phyloP scores from a whole-genome alignment of 2,329 filamentous ascomycete species.

The Pseudogymnoascus sp. region DNA sequence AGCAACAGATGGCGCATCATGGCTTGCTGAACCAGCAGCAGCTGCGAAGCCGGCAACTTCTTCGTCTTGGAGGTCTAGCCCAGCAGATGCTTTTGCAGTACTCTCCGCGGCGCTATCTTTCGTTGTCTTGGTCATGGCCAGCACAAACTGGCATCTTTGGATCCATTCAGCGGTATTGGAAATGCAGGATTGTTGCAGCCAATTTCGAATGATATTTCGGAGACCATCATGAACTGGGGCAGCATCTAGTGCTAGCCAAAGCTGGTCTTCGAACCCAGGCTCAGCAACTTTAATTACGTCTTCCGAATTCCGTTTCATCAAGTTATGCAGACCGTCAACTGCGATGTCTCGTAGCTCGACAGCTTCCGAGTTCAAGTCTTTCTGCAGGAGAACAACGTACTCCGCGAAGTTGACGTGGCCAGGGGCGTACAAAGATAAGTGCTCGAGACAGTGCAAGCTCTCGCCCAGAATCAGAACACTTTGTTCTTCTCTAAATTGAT shows the following conservation, averaged over 20 bases:
- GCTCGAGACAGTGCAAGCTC: constrained; percentile 75
- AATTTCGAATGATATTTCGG: constrained; percentile 82
- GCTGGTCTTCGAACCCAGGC: constrained; percentile 73
- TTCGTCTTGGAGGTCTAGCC: constrained; percentile 84
- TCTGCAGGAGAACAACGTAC: constrained; percentile 77
- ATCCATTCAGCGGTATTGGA: constrained; percentile 78
- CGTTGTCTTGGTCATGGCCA: constrained; percentile 76
- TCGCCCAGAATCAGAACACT: constrained; percentile 63
- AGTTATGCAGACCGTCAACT: constrained; percentile 79
- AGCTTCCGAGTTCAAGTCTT: constrained; percentile 61
- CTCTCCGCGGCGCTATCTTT: constrained; percentile 40
- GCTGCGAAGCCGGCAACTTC: constrained; percentile 92
- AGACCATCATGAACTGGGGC: constrained; percentile 68
- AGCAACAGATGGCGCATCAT: constrained; percentile 44
- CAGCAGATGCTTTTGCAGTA: constrained; percentile 40
- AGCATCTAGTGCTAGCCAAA: constrained; percentile 83
- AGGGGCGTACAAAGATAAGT: constrained; percentile 84
- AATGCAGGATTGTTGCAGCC: constrained; percentile 84
- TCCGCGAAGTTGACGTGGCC: constrained; percentile 73
- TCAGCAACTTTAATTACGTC: constrained; percentile 71
- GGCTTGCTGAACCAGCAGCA: constrained; percentile 50
- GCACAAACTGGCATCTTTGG: constrained; percentile 73
- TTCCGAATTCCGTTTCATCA: constrained; percentile 86
- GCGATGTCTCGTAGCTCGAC: constrained; percentile 67
- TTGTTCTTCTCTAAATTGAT: constrained; percentile 70